These are phyloP conservation scores for Daldinia loculata DNA, from an alignment of 495 filamentous ascomycete genomes.

Conservation along the genomic window DNA sequence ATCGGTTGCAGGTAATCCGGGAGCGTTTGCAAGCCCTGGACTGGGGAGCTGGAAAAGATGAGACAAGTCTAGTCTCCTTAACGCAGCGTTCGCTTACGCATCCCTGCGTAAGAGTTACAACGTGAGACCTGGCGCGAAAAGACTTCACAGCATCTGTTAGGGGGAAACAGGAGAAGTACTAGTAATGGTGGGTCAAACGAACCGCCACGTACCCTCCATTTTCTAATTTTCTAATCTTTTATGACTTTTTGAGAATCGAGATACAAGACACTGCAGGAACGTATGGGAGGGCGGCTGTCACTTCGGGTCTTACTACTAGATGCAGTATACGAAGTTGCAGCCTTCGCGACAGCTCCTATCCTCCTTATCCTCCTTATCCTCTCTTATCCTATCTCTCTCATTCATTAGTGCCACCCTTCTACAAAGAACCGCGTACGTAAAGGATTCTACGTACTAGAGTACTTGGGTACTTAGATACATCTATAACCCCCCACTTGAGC, in stretches of 20 bases:
- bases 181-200: conserved; percentile 40
- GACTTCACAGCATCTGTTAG: conserved; percentile 31
- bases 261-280: conserved; percentile 6
- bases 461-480: conserved; percentile 12
- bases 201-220: conserved; percentile 32
- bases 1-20: conserved; percentile 5
- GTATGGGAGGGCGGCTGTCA: conserved; percentile 14
- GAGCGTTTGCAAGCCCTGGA: conserved; percentile 22
- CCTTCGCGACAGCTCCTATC: background rate
- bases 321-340: conserved; percentile 9
- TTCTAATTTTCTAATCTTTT: conserved; percentile 2
- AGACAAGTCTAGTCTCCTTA: conserved; percentile 38
- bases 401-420: background rate
- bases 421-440: background rate
- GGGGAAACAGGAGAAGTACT: conserved; percentile 40
- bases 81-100: conserved; percentile 30
- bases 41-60: conserved; percentile 32
- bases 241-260: conserved; percentile 12
- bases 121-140: conserved; percentile 41
- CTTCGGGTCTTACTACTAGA: conserved; percentile 7
- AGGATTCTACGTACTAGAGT: background rate
- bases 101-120: conserved; percentile 32
- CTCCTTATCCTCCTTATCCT: background rate
- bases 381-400: background rate
- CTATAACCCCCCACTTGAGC: conserved; percentile 9